A percentile compares a stretch with the other conserved stretches of the same genome.
These are phyloP conservation scores for Canna indica DNA, from an alignment of 176 grass and related monocot genomes.

Conservation along the genomic window DNA sequence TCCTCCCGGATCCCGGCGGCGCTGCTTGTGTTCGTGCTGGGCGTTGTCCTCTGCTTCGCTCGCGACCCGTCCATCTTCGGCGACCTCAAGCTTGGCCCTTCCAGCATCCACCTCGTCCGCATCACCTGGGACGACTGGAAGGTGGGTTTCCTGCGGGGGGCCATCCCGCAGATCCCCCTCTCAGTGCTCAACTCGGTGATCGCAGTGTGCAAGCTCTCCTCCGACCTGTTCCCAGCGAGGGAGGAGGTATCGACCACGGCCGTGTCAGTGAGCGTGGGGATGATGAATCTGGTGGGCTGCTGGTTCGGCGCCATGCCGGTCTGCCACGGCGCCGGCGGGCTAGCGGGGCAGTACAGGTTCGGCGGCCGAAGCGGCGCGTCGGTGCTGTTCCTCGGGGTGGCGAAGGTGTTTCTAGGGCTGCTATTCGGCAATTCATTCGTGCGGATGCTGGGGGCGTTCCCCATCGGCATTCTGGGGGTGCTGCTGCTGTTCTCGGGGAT, in stretches of 20 bases:
- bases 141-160: conserved; percentile 53
- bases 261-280: conserved; percentile 70
- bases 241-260: conserved; percentile 48
- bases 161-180: conserved; percentile 74
- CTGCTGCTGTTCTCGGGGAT: conserved; percentile 80
- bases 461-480: conserved; percentile 75
- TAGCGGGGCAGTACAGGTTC: conserved; percentile 82
- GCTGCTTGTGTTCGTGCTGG: conserved; percentile 58
- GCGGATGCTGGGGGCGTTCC: conserved; percentile 52
- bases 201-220: conserved; percentile 90
- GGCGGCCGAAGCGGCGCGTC: conserved; percentile 79
- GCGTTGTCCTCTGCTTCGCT: conserved; percentile 61
- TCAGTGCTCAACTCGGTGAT: conserved; percentile 85
- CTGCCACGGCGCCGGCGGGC: conserved; percentile 72
- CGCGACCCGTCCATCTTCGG: conserved; percentile 55
- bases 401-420: conserved; percentile 55
- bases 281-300: conserved; percentile 83
- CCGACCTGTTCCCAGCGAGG: conserved; percentile 66
- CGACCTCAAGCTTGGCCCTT: conserved; percentile 53
- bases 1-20: conserved; percentile 47
- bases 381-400: conserved; percentile 60
- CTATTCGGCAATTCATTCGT: conserved; percentile 77
- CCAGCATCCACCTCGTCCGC: conserved; percentile 36
- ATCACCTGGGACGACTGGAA: conserved; percentile 76
- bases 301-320: conserved; percentile 97